Base-by-base conservation (phyloP, 306 rosid genomes). In the Pyrus betulifolia region DNA sequence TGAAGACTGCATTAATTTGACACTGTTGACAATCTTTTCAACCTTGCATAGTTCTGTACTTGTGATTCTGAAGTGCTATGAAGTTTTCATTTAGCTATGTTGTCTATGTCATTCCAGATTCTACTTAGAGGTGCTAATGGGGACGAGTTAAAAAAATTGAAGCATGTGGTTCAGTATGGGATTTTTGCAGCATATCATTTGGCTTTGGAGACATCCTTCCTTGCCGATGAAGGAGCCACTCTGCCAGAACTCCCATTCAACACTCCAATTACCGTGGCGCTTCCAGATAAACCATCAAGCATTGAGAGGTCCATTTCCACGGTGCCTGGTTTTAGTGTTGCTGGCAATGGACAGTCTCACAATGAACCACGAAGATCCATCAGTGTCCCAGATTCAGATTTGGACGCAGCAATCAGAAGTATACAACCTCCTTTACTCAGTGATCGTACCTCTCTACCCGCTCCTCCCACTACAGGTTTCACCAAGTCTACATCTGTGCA, bases 111-210 rank as follows among this genome's bases (percentile, higher is more conserved):
- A 46, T 77, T 81, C 79, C 97, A 95, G 99, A 89, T 92, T 83
- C 82, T 95, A 79, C 96, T 95, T 57, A 92, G 84, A 82, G 99
- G 99, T 58, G 97, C 97, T 86, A 85, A 82, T 85, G 86, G 80
- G 75, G 93, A 89, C 61, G 99, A 96, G 74, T 70, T 96, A 86
- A 96, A 95, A 85, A 95, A 91, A 83, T 89, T 92, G 73, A 96
- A 96, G 81, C 98, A 93, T 76, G 99, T 93, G 73, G 80, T 96
- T 86, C 99, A 96, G 85, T 93, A 91, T 85, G 98, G 93, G 82
- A 85, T 93, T 83, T 96, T 96, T 81, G 99, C 99, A 38, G 99
- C 99, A 31, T 96, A 92, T 87, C 98, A 96, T 82, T 91, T 96
- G 86, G 98, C 97, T 77, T 25, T 96, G 87, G 99, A 96, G 91